Evolutionary conservation across 2,329 filamentous ascomycete genomes (phyloP).

Genomic region (Capronia americana): DNA sequence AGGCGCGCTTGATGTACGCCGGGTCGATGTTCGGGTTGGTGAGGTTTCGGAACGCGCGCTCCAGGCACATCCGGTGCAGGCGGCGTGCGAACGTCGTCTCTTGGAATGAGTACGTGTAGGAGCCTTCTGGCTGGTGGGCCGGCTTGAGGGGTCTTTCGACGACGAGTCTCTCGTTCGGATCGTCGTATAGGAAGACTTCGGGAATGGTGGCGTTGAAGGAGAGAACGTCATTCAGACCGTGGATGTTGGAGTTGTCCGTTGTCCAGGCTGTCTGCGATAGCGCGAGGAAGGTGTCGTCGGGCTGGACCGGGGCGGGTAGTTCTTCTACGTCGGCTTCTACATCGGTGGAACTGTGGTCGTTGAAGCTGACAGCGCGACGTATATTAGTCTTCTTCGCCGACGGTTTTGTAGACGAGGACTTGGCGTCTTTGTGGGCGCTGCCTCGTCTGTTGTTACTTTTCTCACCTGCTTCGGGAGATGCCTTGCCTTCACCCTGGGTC

Average conservation of each 20-base stretch:
- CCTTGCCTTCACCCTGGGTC: constrained; percentile 19
- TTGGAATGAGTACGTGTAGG: constrained; percentile 64
- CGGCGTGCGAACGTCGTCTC: constrained; percentile 74
- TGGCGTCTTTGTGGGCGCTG: constrained; percentile 5
- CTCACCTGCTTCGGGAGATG: constrained; percentile 14
- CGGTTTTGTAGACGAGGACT: constrained; percentile 16
- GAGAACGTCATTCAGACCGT: constrained; percentile 30
- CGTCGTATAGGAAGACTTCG: constrained; percentile 22
- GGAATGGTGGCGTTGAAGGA: constrained; percentile 31
- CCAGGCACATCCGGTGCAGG: constrained; percentile 69
- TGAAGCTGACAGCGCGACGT: constrained; percentile 17
- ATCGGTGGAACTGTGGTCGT: constrained; percentile 22
- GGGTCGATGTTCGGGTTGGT: constrained; percentile 53
- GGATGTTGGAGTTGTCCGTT: constrained; percentile 26
- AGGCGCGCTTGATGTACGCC: constrained; percentile 61
- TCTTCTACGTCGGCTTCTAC: constrained; percentile 28
- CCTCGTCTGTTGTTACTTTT: constrained; percentile 11
- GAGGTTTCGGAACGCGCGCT: constrained; percentile 61
- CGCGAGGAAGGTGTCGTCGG: constrained; percentile 19
- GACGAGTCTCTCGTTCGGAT: constrained; percentile 37
- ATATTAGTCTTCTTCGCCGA: constrained; percentile 8
- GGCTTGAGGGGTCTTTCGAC: constrained; percentile 39
- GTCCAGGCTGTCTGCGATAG: constrained; percentile 22
- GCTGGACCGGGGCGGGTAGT: constrained; percentile 1
- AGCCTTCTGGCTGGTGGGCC: constrained; percentile 40